Evolutionary conservation across 257 asterid genomes (phyloP).

Genomic region (Solanum chiquidenum): DNA sequence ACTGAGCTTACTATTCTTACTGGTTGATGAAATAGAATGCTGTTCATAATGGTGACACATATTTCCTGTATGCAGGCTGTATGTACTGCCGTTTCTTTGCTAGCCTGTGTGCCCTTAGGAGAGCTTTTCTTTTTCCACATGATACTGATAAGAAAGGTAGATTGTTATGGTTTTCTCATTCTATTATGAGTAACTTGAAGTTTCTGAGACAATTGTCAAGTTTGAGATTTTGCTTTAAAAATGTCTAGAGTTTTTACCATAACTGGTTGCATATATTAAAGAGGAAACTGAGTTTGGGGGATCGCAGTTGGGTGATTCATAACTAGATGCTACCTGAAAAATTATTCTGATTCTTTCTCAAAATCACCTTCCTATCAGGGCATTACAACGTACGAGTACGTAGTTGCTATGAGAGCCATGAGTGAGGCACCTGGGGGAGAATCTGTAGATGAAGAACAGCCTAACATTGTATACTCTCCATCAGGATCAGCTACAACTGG

Average conservation of each 20-base stretch:
- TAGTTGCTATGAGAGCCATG: slow-evolving; percentile 98
- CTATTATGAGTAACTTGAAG: neutral
- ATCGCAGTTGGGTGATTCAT: neutral
- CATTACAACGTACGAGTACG: slow-evolving; percentile 87
- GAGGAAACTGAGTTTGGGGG: neutral
- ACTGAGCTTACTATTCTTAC: neutral
- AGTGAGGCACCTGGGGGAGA: slow-evolving; percentile 85
- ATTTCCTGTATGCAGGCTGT: slow-evolving; percentile 48
- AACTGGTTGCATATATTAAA: neutral
- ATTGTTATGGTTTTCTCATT: slow-evolving; percentile 6
- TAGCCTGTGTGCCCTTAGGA: slow-evolving; percentile 89
- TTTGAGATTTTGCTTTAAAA: neutral
- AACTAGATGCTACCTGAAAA: slow-evolving; percentile 4
- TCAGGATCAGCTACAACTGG: slow-evolving; percentile 95
- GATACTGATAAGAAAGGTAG: slow-evolving; percentile 82
- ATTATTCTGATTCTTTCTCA: neutral
- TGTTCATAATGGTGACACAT: slow-evolving; percentile 3
- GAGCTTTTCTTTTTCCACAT: slow-evolving; percentile 99
- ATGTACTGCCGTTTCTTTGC: slow-evolving; percentile 81
- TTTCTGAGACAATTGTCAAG: neutral
- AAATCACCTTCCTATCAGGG: slow-evolving; percentile 39
- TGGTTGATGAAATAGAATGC: neutral
- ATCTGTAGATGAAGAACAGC: slow-evolving; percentile 72
- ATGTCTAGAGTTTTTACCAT: neutral
- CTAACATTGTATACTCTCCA: slow-evolving; percentile 69